Evolutionary conservation across 352 stramenopile genomes (phyloP), one percentile per base, ranked within the genome.

Genomic region (Phytopythium kandeliae): DNA sequence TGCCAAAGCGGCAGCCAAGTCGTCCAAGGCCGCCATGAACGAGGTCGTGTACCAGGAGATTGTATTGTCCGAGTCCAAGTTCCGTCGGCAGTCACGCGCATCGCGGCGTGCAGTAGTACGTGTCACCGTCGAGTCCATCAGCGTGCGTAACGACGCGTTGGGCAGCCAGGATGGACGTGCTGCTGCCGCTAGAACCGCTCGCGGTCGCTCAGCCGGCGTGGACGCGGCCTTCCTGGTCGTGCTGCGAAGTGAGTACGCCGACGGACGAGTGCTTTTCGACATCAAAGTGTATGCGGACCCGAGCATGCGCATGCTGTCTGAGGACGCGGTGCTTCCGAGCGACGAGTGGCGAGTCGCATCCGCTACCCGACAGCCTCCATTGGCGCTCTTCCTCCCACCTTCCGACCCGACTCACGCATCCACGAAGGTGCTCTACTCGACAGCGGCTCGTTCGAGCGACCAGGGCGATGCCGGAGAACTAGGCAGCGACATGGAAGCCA

Each of bases 11-110:
- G 2, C 22, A 24, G 15, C 24, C 24, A 6, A 22, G 15, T 4
- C 16, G 12, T 37, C 19, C 10, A 49, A 49, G 26, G 19, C n/a
- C 4, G 26, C 43, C 8, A 17, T 24, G 17, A 38, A 34, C 6
- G 68, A 74, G 40, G 60, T 78, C 4, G 54, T 62, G 33, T 78
- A 67, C 50, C 71, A 59, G 46, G 68, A 77, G 48, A 26, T 81
- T 11, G 19, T 22, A 1, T 8, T 78, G 21, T 26, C 31, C 4
- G 40, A 31, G 15, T 33, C 40, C 1, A 46, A 46, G 24, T 5
- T 12, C 0, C 12, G 24, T 5, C 40, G 40, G 9, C 22, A 35
- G 31, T 35, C 31, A 35, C 31, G 31, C 4, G 10, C 22, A 24
- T 1, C 22, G 11, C 21, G 38, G n/a, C 22, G 40, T 25, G 12